Evolutionary conservation across 345 rosid genomes (phyloP).

Genomic region (Kernera saxatilis): DNA sequence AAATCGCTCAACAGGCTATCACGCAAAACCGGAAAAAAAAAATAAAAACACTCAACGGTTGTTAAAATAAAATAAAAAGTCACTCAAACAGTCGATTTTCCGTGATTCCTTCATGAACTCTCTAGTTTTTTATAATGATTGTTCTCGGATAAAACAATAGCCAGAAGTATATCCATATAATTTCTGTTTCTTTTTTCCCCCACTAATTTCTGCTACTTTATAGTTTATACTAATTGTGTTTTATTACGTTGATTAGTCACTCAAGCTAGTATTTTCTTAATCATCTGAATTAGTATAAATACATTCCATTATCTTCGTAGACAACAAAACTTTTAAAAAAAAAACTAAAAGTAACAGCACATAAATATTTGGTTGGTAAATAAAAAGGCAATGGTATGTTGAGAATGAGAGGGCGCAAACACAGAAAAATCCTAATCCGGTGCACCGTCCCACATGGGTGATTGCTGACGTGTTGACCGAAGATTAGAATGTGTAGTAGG

Average conservation of each 20-base stretch:
- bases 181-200: neutral
- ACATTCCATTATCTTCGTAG: neutral
- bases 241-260: neutral
- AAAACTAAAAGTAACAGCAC: neutral
- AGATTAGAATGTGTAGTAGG: neutral
- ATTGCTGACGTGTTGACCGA: conserved; percentile 27
- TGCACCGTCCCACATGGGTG: conserved; percentile 53
- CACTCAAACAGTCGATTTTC: neutral
- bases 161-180: neutral
- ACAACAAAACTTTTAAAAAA: neutral
- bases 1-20: neutral
- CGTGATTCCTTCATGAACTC: too few relatives aligned
- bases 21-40: too few relatives aligned
- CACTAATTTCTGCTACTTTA: neutral
- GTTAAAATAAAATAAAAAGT: neutral
- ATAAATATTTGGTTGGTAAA: neutral
- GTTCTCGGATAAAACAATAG: neutral
- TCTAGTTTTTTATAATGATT: neutral
- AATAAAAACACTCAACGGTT: neutral
- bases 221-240: too few relatives aligned
- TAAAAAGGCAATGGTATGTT: neutral
- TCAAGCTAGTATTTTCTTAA: neutral
- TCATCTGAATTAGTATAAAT: neutral
- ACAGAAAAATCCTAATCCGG: neutral
- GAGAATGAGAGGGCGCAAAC: neutral